Evolutionary conservation across 2,329 filamentous ascomycete species (phyloP).

Genomic region (Aspergillus floridensis): DNA sequence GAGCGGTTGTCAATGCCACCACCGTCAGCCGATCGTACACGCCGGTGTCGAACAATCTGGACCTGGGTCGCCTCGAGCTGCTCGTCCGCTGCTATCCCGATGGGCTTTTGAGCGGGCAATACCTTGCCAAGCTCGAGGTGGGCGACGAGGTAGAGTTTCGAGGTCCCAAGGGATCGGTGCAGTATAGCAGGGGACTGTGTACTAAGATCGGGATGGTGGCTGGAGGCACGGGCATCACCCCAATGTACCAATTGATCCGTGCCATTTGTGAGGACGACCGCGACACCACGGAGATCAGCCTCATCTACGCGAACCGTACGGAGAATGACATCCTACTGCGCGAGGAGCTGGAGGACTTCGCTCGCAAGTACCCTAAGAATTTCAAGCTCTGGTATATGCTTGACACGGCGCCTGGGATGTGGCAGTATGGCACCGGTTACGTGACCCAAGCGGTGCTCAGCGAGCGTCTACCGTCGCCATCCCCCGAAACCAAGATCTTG

Average conservation of each 20-base stretch:
- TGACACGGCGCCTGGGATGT: constrained; percentile 47
- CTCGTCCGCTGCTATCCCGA: constrained; percentile 38
- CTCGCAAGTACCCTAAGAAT: constrained; percentile 51
- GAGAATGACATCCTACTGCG: constrained; percentile 61
- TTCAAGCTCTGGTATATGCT: constrained; percentile 58
- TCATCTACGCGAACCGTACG: constrained; percentile 60
- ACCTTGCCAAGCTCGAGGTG: constrained; percentile 30
- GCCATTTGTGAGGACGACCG: constrained; percentile 61
- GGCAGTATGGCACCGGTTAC: constrained; percentile 51
- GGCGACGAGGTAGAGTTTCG: constrained; percentile 37
- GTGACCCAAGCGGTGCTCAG: constrained; percentile 53
- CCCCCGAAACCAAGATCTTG: constrained; percentile 52
- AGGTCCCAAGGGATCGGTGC: constrained; percentile 38
- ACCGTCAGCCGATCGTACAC: constrained; percentile 55
- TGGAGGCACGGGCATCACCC: constrained; percentile 44
- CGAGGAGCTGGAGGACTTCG: constrained; percentile 55
- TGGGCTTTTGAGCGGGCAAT: constrained; percentile 32
- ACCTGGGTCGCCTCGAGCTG: constrained; percentile 34
- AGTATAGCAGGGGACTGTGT: constrained; percentile 31
- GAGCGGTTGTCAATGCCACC: constrained; percentile 47
- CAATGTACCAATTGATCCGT: constrained; percentile 62
- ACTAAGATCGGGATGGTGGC: constrained; percentile 39
- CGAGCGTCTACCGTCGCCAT: constrained; percentile 49
- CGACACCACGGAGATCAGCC: constrained; percentile 56
- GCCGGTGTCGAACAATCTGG: constrained; percentile 39